Evolutionary conservation across 169 alveolate genomes (phyloP), one percentile per base, ranked within the genome.

Genomic region (Toxoplasma gondii): DNA sequence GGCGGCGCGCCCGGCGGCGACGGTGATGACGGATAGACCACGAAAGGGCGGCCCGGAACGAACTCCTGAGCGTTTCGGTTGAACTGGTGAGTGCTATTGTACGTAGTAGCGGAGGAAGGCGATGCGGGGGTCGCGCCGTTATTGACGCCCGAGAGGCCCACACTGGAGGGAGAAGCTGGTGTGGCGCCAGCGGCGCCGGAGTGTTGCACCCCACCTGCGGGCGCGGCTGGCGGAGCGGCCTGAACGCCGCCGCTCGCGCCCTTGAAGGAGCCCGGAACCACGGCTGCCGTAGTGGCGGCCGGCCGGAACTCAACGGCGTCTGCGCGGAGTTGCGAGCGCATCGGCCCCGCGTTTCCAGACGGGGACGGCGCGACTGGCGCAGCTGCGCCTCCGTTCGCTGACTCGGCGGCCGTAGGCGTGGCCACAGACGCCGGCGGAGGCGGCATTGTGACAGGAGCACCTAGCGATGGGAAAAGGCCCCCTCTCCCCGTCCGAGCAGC

Each of bases 1-100:
- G 69, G 69, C 31, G 64, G 69, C 38, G 64, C 90, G 19, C 69
- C 53, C 24, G 90, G 36, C 69, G 90, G 38, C 7, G n/a, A 29
- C 41, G 86, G 4, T 10, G 86, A 10, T 19, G 86, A 78, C 44
- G 86, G 86, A 45, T 24, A 78, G n/a, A 78, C 86, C 74, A 64
- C 9, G 24, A 82, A 92, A 5, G 92, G 94, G 44, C 94, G 69
- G n/a, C 94, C 94, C 36, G 94, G 94, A 4, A 92, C 88, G 64
- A 92, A 92, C 80, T 92, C 94, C 58, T 92, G 94, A 16, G 94
- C 94, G 45, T 92, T 92, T 43, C 92, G 67, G 88, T 92, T 92
- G 54, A 92, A 92, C 94, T 92, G 94, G 88, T 92, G 58, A 74
- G 92, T 53, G 81, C 92, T 83, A 92, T 74, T 80, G 91, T 64